Base-by-base conservation (phyloP, 192 early-diverging fungal genomes). In the Spizellomyces punctatus region DNA sequence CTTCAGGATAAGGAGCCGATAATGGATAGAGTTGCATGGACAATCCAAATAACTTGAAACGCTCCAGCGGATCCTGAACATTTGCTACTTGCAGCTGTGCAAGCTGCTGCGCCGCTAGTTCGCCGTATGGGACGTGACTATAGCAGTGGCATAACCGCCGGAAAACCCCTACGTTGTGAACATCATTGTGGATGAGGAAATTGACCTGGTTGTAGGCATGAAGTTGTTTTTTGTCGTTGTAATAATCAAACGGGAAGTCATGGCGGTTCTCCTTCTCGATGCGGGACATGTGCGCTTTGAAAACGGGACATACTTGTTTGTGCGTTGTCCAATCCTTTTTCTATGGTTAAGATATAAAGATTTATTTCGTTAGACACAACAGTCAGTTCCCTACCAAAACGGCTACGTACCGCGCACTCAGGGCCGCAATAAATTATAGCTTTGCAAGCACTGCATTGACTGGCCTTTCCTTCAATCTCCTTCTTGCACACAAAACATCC, bases 311-410 rank as follows among this genome's bases (percentile, higher is more conserved):
- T 42, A 76, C 67, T 17, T 49, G 21, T 65, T 86, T 83, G 74
- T 86, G 85, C 16, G 73, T 68, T 5, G 85, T 78, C 85, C 85
- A 86, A 76, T 83, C 80, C 58, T 83, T 76, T 67, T 79, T 83
- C 84, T 86, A 60, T 22, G 42, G 17, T 17, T 12, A 10, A 1
- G n/a, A 54, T 36, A 36, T 36, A 49, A 42, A 19, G n/a, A 36
- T 41, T 44, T 63, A 41, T 12, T 12, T 17, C 44, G 6, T 10
- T 64, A 9, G n/a, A 46, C 16, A 46, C 16, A 46, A 46, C 63
- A 14, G 14, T 3, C 27, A 36, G 27, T 36, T 36, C 27, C 22
- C 16, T 64, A n/a, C 4, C 10, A 36, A 64, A 45, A 36, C 9
- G 17, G 61, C 44, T 36, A 70, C 83, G 46, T 79, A 85, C 84